These are phyloP conservation scores for Haplosporangium sp. DNA, from an alignment of 371 early-diverging fungal genomes.

Conservation along the genomic window DNA sequence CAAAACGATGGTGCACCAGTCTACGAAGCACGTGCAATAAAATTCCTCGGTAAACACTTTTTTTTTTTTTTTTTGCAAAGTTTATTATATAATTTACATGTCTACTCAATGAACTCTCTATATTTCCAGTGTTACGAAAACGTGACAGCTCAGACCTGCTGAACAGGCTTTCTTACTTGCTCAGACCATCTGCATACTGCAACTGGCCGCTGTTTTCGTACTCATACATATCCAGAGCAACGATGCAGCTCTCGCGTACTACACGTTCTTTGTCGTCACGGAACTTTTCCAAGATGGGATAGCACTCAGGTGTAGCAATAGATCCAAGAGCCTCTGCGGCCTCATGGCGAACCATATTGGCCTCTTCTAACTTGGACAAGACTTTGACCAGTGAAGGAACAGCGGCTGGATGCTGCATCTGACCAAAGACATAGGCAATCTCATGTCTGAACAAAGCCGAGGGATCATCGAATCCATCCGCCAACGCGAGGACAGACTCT, in stretches of 20 bases:
- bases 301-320: conserved; percentile 93
- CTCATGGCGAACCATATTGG: conserved; percentile 99
- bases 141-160: background rate
- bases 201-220: conserved; percentile 86
- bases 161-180: conserved; percentile 25
- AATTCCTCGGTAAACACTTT: background rate
- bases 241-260: conserved; percentile 96
- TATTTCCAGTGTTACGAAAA: conserved; percentile 1
- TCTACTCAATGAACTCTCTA: background rate
- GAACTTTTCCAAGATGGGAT: conserved; percentile 80
- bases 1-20: no score
- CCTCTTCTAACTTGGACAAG: conserved; percentile 81
- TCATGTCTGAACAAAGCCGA: conserved; percentile 98
- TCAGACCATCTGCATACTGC: conserved; percentile 75
- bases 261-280: conserved; percentile 86
- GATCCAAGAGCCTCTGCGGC: conserved; percentile 99
- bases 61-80: no score
- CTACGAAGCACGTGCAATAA: background rate
- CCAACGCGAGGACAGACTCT: conserved; percentile 90
- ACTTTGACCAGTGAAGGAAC: conserved; percentile 89
- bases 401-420: conserved; percentile 94
- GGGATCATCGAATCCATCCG: conserved; percentile 87
- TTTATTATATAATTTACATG: no score
- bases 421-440: conserved; percentile 98
- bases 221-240: conserved; percentile 98